Percentiles rank a stretch among this genome's conserved stretches.
Conservation (phyloP, 2,329 filamentous ascomycete genomes). For the Fusarium praegraminearum region DNA sequence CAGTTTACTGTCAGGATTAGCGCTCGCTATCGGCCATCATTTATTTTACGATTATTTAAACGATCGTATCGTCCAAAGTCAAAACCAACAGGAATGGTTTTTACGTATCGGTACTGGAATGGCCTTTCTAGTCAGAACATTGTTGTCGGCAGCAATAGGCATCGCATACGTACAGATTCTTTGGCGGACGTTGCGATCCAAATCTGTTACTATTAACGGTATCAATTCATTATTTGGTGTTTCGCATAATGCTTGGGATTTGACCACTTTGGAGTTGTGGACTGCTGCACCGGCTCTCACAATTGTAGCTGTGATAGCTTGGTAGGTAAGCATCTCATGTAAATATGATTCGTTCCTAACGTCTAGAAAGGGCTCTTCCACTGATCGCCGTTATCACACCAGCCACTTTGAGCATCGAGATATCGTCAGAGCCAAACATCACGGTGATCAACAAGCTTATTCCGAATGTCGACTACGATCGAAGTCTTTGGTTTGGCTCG, state of each 20-base stretch:
- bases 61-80: not conserved
- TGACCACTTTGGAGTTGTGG: conserved; percentile 11
- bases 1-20: not conserved
- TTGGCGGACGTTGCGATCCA: not conserved
- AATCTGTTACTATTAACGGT: not conserved
- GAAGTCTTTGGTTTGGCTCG: not conserved
- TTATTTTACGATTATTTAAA: conserved; percentile 5
- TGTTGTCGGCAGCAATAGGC: conserved; percentile 3
- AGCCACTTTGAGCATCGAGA: not conserved
- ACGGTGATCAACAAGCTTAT: not conserved
- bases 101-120: conserved; percentile 19
- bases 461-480: not conserved
- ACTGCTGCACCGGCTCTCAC: not conserved
- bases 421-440: not conserved
- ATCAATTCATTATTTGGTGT: conserved; percentile 6
- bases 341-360: not conserved
- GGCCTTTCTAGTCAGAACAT: not conserved
- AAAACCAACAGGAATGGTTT: conserved; percentile 27
- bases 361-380: not conserved
- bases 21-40: conserved; percentile 14
- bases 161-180: conserved; percentile 24
- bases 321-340: not conserved
- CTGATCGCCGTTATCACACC: conserved; percentile 12
- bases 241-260: not conserved
- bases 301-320: not conserved